Evolutionary conservation across 805 yeast genomes (phyloP).

Genomic region (Spathaspora gorwiae): DNA sequence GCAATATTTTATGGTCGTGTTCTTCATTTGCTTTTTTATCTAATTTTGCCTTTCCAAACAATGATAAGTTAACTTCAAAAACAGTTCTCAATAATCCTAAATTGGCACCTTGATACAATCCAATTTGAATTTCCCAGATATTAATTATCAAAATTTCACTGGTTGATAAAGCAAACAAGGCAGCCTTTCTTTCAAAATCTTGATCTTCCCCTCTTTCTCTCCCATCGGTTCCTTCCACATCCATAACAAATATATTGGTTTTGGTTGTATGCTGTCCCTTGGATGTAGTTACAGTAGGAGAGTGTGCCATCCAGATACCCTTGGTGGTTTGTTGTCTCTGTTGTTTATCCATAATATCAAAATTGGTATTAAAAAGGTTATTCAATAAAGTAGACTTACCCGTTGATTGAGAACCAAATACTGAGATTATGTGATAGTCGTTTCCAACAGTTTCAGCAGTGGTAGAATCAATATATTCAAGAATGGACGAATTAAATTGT

Average conservation of each 20-base stretch:
- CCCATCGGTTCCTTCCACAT: constrained; percentile 99
- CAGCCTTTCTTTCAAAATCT: constrained; percentile 95
- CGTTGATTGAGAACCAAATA: constrained; percentile 94
- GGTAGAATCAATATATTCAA: constrained; percentile 30
- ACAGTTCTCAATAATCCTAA: constrained; percentile 94
- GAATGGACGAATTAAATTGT: constrained; percentile 39
- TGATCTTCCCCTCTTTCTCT: constrained; percentile 97
- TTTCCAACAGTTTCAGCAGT: constrained; percentile 48
- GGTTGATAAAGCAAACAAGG: constrained; percentile 88
- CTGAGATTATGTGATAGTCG: constrained; percentile 86
- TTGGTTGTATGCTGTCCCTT: constrained; percentile 5
- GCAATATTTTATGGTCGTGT: constrained; percentile 54
- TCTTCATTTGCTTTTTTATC: constrained; percentile 17
- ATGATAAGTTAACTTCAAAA: constrained; percentile 85
- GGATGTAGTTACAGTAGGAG: constrained; percentile 24
- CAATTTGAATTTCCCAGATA: constrained; percentile 96
- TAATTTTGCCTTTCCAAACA: constrained; percentile 61
- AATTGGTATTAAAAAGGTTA: constrained; percentile 76
- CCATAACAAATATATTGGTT: constrained; percentile 69
- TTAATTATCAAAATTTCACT: constrained; percentile 87
- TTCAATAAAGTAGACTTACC: constrained; percentile 93
- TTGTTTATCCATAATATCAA: constrained; percentile 89
- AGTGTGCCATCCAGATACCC: constrained; percentile 44
- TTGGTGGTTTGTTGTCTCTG: constrained; percentile 68
- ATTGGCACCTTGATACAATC: constrained; percentile 95